Evolutionary conservation across 176 grass and related monocot genomes (phyloP).

Genomic region (Cocos nucifera): DNA sequence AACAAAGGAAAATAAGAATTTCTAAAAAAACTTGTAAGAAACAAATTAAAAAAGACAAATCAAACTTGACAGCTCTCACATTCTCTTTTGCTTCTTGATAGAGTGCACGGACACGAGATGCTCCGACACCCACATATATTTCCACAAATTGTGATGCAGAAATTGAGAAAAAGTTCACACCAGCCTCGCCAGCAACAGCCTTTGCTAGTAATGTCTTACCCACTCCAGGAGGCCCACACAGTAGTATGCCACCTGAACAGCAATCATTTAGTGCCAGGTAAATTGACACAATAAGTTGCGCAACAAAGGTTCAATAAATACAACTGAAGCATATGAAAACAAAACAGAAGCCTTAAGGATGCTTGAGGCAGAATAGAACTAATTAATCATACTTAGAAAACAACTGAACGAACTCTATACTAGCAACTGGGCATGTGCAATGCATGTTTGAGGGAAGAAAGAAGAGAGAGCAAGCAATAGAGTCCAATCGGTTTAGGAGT

Average conservation of each 20-base stretch:
- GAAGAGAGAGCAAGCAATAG: too few relatives aligned
- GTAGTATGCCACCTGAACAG: slow-evolving; percentile 21
- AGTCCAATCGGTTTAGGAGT: too few relatives aligned
- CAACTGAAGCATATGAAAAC: too few relatives aligned
- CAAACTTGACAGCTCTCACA: slow-evolving; percentile 7
- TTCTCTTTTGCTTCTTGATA: slow-evolving; percentile 36
- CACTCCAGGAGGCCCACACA: slow-evolving; percentile 27
- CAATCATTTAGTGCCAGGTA: neutral
- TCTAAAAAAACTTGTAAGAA: neutral
- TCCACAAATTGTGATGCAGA: slow-evolving; percentile 36
- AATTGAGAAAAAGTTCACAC: slow-evolving; percentile 34
- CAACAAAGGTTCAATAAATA: neutral
- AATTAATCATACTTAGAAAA: too few relatives aligned
- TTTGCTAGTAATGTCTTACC: slow-evolving; percentile 26
- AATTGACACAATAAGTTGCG: too few relatives aligned
- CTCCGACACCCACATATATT: slow-evolving; percentile 40
- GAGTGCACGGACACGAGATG: slow-evolving; percentile 32
- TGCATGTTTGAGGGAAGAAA: too few relatives aligned
- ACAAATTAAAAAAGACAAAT: neutral
- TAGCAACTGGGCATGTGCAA: too few relatives aligned
- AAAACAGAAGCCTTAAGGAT: too few relatives aligned
- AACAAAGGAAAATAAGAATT: too few relatives aligned
- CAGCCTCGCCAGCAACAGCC: slow-evolving; percentile 30
- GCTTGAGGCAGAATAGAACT: too few relatives aligned
- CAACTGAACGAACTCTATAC: too few relatives aligned